These are phyloP conservation scores for Chlorociboria aeruginascens DNA, from an alignment of 495 filamentous ascomycete genomes.

Conservation along the genomic window DNA sequence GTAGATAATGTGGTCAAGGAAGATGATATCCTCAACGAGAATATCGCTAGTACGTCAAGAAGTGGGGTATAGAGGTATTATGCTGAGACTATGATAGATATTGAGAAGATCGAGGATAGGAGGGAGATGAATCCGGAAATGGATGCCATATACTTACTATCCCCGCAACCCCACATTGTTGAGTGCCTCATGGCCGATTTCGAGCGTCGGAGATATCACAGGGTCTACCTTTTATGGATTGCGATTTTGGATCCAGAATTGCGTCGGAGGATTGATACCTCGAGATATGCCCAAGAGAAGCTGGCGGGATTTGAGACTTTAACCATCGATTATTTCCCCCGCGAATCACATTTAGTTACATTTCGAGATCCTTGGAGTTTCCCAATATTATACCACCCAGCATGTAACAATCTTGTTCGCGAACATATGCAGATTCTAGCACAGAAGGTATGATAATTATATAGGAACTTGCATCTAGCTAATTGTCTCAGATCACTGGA, in stretches of 20 bases:
- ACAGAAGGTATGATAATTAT: constrained; percentile 56
- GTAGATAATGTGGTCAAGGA: constrained; percentile 81
- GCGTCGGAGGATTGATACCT: constrained; percentile 28
- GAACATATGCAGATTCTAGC: constrained; percentile 72
- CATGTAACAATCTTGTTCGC: constrained; percentile 71
- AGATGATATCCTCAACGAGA: constrained; percentile 90
- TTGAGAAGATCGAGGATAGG: constrained; percentile 81
- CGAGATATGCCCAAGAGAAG: constrained; percentile 48
- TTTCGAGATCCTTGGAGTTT: constrained; percentile 94
- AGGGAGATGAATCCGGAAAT: constrained; percentile 69
- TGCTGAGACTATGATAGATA: constrained; percentile 45
- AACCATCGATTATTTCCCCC: constrained; percentile 76
- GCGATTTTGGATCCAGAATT: constrained; percentile 35
- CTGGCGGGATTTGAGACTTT: constrained; percentile 64
- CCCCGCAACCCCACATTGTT: constrained; percentile 72
- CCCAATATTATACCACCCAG: constrained; percentile 80
- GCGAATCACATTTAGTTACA: constrained; percentile 82
- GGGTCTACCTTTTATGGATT: constrained; percentile 73
- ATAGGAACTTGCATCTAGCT: not conserved
- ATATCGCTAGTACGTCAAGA: constrained; percentile 69
- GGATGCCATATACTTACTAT: constrained; percentile 89
- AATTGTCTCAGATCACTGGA: constrained; percentile 52
- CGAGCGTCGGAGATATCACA: constrained; percentile 65
- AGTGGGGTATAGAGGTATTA: not conserved
- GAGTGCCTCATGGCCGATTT: constrained; percentile 91